Base-by-base conservation (phyloP, 192 early-diverging fungal genomes). In the Helicostylum pulchrum region DNA sequence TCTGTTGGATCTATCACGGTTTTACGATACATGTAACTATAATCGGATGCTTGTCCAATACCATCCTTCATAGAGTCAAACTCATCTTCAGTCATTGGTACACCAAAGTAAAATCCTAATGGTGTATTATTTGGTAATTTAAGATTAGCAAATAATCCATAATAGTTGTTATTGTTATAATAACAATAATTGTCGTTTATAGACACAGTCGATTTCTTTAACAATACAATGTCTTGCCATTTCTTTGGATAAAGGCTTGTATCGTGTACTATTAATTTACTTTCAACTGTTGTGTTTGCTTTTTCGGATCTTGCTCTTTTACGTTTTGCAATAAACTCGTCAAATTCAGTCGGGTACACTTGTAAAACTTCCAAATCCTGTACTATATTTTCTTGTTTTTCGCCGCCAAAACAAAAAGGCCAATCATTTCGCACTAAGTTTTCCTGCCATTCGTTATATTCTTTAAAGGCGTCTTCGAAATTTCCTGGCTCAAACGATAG, bases 1-100 rank as follows among this genome's bases (percentile, higher is more conserved):
- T 96, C 88, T 4, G 94, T 94, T 2, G 92, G 94, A 70, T 96
- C 94, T 17, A 96, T 71, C 0, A 96, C 90, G 0, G 87, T 96
- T 17, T 85, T 80, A 26, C 87, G 83, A 65, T 94, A 96, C 83
- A 91, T 89, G 67, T 93, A 85, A 3, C 90, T 85, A 71, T 96
- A 96, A 51, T 93, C 85, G 3, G 87, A 89, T 6, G 94, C 82
- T 48, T 80, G 31, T 0, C 92, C 93, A 11, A 88, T 77, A 11
- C 79, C 77, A 42, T 94, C 92, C 65, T 96, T 96, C 11, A 87
- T 66, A 1, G 83, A 85, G 74, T 96, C 94, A 73, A 93, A 96
- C 63, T 96, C 94, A 64, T 92, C 90, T 73, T 95, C 94, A 3
- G 90, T 90, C 88, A 92, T 96, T 4, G 94, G 94, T 7, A 95